Percentiles rank a stretch among this genome's conserved stretches.
These are phyloP conservation scores for Colletotrichum lini DNA, from an alignment of 2,329 filamentous ascomycete genomes.

Conservation along the genomic window DNA sequence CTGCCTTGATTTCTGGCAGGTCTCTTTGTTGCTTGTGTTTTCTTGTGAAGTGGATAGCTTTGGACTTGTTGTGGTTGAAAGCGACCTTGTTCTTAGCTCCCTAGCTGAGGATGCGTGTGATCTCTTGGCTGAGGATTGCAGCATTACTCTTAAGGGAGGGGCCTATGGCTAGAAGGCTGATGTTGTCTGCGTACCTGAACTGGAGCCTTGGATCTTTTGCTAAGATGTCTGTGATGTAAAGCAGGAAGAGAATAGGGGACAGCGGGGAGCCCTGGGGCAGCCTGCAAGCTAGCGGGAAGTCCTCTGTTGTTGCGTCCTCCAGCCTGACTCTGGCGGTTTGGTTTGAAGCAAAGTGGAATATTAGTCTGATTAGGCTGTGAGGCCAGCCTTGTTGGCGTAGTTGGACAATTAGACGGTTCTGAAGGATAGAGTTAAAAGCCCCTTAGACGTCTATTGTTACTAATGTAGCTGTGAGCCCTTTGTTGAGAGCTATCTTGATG, in stretches of 20 bases:
- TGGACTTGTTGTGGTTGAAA: conserved; percentile 2
- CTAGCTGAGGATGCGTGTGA: not conserved
- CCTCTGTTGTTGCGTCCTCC: conserved; percentile 19
- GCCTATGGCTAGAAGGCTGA: not conserved
- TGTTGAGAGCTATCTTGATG: conserved; percentile 21
- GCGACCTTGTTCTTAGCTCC: conserved; percentile 7
- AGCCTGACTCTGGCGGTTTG: conserved; percentile 6
- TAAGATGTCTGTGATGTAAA: conserved; percentile 26
- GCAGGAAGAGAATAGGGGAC: conserved; percentile 32
- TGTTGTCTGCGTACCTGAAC: conserved; percentile 13
- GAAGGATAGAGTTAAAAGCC: conserved; percentile 35
- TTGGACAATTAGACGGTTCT: conserved; percentile 9
- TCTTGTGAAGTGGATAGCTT: conserved; percentile 4
- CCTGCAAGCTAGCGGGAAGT: not conserved
- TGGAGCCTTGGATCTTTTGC: not conserved
- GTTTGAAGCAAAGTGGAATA: conserved; percentile 11
- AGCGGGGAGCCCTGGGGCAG: conserved; percentile 31
- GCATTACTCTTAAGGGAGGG: conserved; percentile 2
- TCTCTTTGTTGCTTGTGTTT: conserved; percentile 1
- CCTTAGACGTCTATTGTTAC: conserved; percentile 35
- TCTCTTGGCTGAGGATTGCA: not conserved
- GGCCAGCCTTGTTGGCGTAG: conserved; percentile 30
- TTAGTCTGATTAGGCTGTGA: not conserved
- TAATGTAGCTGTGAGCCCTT: conserved; percentile 7
- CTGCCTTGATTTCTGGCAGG: not conserved